Percentiles rank a stretch among this genome's conserved stretches.
Evolutionary conservation across 352 stramenopile species (phyloP).

Genomic region (Lagenidium sp.): DNA sequence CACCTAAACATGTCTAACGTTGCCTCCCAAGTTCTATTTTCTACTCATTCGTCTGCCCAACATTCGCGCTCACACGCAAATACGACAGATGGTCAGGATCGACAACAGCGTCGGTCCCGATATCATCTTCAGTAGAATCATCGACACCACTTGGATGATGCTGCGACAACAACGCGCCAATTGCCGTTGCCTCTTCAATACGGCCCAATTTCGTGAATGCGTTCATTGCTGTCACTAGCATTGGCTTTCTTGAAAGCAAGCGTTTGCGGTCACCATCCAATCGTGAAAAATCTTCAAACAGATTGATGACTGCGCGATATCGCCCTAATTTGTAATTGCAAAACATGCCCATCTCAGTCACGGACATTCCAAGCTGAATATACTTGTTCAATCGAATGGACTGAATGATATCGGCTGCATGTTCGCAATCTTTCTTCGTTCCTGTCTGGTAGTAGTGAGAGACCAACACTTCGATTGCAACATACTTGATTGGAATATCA

Average conservation of each 20-base stretch:
- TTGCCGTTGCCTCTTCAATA: slow-evolving; percentile 52
- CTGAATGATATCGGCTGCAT: slow-evolving; percentile 51
- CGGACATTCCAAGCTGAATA: slow-evolving; percentile 56
- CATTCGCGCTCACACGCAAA: too few relatives aligned
- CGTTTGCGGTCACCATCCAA: slow-evolving; percentile 55
- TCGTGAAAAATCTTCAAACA: slow-evolving; percentile 69
- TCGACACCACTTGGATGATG: too few relatives aligned
- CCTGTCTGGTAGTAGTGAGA: slow-evolving; percentile 61
- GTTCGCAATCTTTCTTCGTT: slow-evolving; percentile 47
- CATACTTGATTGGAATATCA: slow-evolving; percentile 68
- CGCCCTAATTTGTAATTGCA: slow-evolving; percentile 48
- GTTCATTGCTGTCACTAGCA: slow-evolving; percentile 44
- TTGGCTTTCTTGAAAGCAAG: slow-evolving; percentile 37
- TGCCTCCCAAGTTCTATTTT: too few relatives aligned
- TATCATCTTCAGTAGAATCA: slow-evolving; percentile 11
- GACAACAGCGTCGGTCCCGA: slow-evolving; percentile 13
- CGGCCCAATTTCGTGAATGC: slow-evolving; percentile 46
- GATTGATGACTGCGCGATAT: slow-evolving; percentile 46
- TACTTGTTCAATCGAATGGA: slow-evolving; percentile 64
- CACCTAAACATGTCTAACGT: too few relatives aligned
- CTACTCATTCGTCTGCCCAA: too few relatives aligned
- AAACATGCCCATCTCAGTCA: slow-evolving; percentile 70
- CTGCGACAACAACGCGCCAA: slow-evolving; percentile 32
- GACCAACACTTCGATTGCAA: slow-evolving; percentile 57
- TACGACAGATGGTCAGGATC: too few relatives aligned